Evolutionary conservation across 1,284 basidiomycete genomes (phyloP).

Genomic region (Malassezia dermatis): DNA sequence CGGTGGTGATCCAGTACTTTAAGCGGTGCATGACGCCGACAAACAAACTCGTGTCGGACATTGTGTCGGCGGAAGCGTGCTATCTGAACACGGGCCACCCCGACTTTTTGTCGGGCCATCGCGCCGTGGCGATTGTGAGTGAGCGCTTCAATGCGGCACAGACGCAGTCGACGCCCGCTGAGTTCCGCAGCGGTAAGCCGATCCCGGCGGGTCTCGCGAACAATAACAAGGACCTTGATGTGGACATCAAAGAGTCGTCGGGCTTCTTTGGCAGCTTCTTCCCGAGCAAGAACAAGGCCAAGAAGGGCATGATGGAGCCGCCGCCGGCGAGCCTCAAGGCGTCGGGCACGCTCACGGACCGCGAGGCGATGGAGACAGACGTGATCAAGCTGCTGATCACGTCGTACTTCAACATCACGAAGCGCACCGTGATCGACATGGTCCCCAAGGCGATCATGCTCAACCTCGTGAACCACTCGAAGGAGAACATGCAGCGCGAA

Average conservation of each 20-base stretch:
- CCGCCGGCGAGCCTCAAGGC: conserved; percentile 86
- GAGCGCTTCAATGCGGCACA: conserved; percentile 62
- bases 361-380: conserved; percentile 96
- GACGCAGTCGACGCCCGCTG: conserved; percentile 25
- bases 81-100: conserved; percentile 94
- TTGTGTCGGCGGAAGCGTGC: conserved; percentile 58
- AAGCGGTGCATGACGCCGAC: conserved; percentile 86
- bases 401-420: conserved; percentile 55
- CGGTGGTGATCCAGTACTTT: conserved; percentile 90
- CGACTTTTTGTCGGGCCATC: conserved; percentile 92
- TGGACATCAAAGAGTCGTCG: conserved; percentile 66
- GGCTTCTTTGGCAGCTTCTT: conserved; percentile 98
- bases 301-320: conserved; percentile 67
- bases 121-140: conserved; percentile 79
- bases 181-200: conserved; percentile 49
- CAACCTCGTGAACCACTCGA: conserved; percentile 81
- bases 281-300: conserved; percentile 57
- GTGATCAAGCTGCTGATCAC: conserved; percentile 68
- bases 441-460: conserved; percentile 85
- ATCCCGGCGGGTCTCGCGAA: conserved; percentile 57
- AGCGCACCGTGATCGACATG: conserved; percentile 99
- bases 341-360: conserved; percentile 79
- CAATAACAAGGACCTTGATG: conserved; percentile 86
- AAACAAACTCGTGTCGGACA: conserved; percentile 81
- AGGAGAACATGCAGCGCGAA: conserved; percentile 83